A percentile compares a stretch with the other conserved stretches of the same genome.
Evolutionary conservation across 768 basidiomycete genomes (phyloP).

Genomic region (Kwoniella shandongensis): DNA sequence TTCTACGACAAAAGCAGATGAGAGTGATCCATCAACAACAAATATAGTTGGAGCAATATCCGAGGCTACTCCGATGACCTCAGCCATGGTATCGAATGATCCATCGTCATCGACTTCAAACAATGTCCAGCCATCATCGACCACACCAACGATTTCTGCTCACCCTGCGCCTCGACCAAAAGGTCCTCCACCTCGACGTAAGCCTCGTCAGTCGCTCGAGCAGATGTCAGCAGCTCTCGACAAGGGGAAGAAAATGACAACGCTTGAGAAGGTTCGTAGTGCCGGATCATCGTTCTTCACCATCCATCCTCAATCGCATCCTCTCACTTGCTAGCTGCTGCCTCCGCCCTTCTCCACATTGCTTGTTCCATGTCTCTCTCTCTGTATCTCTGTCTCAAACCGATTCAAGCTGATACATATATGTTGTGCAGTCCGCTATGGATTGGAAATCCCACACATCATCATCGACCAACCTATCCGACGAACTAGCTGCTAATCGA

Average conservation of each 20-base stretch:
- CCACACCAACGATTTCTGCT: too few species aligned
- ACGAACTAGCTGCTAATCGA: slow-evolving; percentile 45
- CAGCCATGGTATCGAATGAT: too few species aligned
- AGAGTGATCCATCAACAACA: too few species aligned
- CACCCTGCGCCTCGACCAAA: slow-evolving; percentile 7
- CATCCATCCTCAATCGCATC: too few species aligned
- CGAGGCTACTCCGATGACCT: too few species aligned
- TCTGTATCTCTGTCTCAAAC: not conserved
- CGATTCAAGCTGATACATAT: not conserved
- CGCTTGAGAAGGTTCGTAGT: slow-evolving; percentile 47
- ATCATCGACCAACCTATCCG: slow-evolving; percentile 8
- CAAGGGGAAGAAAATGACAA: slow-evolving; percentile 52
- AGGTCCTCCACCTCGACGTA: slow-evolving; percentile 27
- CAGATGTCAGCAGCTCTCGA: slow-evolving; percentile 42
- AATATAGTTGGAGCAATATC: too few species aligned
- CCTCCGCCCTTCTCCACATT: not conserved
- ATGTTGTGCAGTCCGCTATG: slow-evolving; percentile 35
- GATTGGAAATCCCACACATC: slow-evolving; percentile 48
- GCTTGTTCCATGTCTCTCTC: too few species aligned
- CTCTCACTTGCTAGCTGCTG: slow-evolving; percentile 1
- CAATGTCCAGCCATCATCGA: too few species aligned
- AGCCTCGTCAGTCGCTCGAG: slow-evolving; percentile 49
- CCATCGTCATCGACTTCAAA: too few species aligned
- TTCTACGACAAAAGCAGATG: too few species aligned
- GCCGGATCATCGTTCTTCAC: not conserved